Conservation (phyloP, 2,329 filamentous ascomycete genomes). For the Coniochaeta sp. region DNA sequence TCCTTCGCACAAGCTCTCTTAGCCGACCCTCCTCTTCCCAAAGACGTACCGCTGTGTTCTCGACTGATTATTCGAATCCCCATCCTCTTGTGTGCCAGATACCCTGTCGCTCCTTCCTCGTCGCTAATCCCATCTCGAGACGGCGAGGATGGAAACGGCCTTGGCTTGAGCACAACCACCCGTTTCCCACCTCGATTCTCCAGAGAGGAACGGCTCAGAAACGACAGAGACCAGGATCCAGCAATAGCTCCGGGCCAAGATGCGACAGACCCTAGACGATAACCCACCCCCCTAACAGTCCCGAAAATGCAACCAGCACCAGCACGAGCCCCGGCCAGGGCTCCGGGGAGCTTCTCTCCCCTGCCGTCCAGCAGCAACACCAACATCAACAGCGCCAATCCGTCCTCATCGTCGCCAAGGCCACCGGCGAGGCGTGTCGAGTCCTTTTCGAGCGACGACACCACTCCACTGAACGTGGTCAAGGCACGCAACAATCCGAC, state of each 20-base stretch:
- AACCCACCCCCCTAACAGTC: conserved; percentile 13
- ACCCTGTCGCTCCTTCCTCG: neutral
- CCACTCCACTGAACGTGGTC: conserved; percentile 32
- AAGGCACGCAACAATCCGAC: conserved; percentile 37
- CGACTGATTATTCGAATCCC: neutral
- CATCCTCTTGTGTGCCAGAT: neutral
- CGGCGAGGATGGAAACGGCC: neutral
- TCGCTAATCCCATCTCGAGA: neutral
- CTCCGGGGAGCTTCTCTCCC: conserved; percentile 50
- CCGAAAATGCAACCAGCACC: conserved; percentile 41
- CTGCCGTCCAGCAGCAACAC: conserved; percentile 26
- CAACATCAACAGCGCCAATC: conserved; percentile 5
- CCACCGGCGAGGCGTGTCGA: conserved; percentile 32
- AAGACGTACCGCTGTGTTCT: neutral
- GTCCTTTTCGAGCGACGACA: conserved; percentile 37
- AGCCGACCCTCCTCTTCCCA: neutral
- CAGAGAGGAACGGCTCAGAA: neutral
- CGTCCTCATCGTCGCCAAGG: conserved; percentile 19
- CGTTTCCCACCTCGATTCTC: neutral
- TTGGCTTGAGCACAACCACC: neutral
- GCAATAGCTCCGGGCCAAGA: conserved; percentile 21
- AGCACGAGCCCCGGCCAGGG: conserved; percentile 37
- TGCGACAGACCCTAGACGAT: conserved; percentile 27
- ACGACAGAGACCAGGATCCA: neutral
- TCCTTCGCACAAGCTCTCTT: neutral